These are phyloP conservation scores for Chlamydomonas sp. DNA, from an alignment of 139 green algal species.

Conservation along the genomic window DNA sequence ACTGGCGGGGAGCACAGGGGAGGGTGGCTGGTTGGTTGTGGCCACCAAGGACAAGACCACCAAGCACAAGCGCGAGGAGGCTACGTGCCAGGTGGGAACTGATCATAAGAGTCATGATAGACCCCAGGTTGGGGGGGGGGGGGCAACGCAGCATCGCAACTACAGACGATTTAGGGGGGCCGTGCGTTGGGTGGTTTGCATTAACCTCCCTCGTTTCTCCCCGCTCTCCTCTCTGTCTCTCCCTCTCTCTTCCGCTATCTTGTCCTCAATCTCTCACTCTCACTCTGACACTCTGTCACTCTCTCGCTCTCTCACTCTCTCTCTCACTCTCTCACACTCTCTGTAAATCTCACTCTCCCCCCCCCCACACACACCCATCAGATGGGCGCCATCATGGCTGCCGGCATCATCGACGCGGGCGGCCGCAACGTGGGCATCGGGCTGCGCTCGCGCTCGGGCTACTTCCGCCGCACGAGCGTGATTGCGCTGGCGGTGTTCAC, in stretches of 20 bases:
- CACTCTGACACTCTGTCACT: background rate
- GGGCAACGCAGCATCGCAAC: no score
- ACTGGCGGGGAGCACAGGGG: no score
- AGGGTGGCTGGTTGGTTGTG: no score
- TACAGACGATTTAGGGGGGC: no score
- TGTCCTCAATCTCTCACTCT: no score
- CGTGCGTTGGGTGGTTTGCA: no score
- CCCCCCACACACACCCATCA: background rate
- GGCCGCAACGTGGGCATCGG: constrained; percentile 87
- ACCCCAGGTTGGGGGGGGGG: no score
- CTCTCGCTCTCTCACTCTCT: background rate
- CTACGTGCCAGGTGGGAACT: no score
- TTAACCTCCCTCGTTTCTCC: background rate
- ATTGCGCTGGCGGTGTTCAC: constrained; percentile 89
- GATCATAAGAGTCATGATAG: no score
- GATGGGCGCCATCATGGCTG: constrained; percentile 95
- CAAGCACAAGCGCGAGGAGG: no score
- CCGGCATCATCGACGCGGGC: constrained; percentile 83
- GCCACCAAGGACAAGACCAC: no score
- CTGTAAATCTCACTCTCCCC: background rate
- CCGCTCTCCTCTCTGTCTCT: background rate
- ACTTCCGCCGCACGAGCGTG: constrained; percentile 76
- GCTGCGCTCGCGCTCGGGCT: constrained; percentile 64
- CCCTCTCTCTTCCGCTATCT: background rate
- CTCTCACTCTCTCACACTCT: background rate